A percentile compares a stretch with the other conserved stretches of the same genome.
Evolutionary conservation across 768 basidiomycete genomes (phyloP).

Genomic region (Chiua virens): DNA sequence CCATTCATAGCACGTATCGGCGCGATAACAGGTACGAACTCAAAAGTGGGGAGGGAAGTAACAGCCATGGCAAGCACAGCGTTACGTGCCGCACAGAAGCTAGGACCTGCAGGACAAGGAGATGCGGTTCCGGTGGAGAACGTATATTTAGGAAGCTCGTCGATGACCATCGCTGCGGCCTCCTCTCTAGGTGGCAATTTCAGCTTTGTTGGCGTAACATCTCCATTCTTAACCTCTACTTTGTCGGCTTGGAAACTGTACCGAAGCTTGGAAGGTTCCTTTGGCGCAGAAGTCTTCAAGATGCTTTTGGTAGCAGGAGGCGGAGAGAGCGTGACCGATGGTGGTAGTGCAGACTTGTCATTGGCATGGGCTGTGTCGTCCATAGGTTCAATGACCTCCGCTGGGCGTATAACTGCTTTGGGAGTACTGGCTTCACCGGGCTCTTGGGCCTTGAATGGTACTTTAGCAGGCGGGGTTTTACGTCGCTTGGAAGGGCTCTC

Average conservation of each 20-base stretch:
- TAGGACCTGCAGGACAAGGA: slow-evolving; percentile 19
- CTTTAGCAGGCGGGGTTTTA: slow-evolving; percentile 36
- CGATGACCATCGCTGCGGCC: slow-evolving; percentile 28
- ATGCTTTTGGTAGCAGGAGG: slow-evolving; percentile 22
- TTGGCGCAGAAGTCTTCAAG: slow-evolving; percentile 59
- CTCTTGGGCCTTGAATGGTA: slow-evolving; percentile 25
- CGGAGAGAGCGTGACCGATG: slow-evolving; percentile 15
- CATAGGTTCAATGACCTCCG: slow-evolving; percentile 42
- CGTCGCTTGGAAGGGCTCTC: slow-evolving; percentile 47
- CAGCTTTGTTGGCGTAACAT: slow-evolving; percentile 15
- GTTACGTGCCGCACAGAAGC: slow-evolving; percentile 26
- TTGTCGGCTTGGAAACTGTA: slow-evolving; percentile 66
- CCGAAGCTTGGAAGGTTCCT: slow-evolving; percentile 77
- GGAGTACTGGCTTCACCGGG: slow-evolving; percentile 32
- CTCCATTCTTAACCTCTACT: slow-evolving; percentile 32
- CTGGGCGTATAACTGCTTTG: slow-evolving; percentile 26
- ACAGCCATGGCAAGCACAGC: slow-evolving; percentile 41
- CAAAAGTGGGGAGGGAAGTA: slow-evolving; percentile 47
- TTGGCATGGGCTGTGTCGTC: slow-evolving; percentile 23
- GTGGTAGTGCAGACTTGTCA: slow-evolving; percentile 11
- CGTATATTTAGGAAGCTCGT: slow-evolving; percentile 36
- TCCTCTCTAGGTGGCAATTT: slow-evolving; percentile 29
- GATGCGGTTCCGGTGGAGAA: slow-evolving; percentile 21
- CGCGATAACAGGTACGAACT: slow-evolving; percentile 28
- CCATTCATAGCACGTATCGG: slow-evolving; percentile 30